These are phyloP conservation scores for Lactifluus pinguis DNA, from an alignment of 768 basidiomycete species.

Conservation along the genomic window DNA sequence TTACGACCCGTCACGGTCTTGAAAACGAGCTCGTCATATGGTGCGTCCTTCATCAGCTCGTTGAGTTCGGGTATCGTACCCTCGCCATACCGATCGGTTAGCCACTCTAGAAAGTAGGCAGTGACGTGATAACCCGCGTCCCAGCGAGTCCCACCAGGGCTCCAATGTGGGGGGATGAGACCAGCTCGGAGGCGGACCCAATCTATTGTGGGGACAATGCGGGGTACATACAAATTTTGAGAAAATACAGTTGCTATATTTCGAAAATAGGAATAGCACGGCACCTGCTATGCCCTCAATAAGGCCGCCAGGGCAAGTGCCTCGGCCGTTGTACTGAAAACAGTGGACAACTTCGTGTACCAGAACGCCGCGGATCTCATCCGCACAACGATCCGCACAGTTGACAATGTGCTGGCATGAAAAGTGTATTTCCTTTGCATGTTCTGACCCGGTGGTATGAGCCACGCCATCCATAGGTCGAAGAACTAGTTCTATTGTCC, in stretches of 20 bases:
- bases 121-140: slow-evolving; percentile 71
- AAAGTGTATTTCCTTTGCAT: slow-evolving; percentile 67
- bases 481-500: slow-evolving; percentile 44
- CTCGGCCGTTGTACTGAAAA: slow-evolving; percentile 58
- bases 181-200: slow-evolving; percentile 58
- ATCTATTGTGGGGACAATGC: slow-evolving; percentile 32
- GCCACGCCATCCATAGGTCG: slow-evolving; percentile 65
- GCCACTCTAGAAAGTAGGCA: slow-evolving; percentile 67
- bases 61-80: slow-evolving; percentile 55
- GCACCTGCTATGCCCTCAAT: slow-evolving; percentile 75
- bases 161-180: slow-evolving; percentile 65
- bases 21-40: slow-evolving; percentile 46
- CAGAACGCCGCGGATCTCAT: slow-evolving; percentile 66
- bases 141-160: slow-evolving; percentile 44
- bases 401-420: slow-evolving; percentile 55
- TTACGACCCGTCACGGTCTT: slow-evolving; percentile 41
- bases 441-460: slow-evolving; percentile 45
- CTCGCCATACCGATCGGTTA: slow-evolving; percentile 42
- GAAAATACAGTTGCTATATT: background rate
- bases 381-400: slow-evolving; percentile 32
- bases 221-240: too few species aligned
- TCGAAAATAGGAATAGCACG: slow-evolving; percentile 7
- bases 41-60: slow-evolving; percentile 36
- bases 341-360: slow-evolving; percentile 75
- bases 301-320: slow-evolving; percentile 56